Conservation (phyloP, 2,329 filamentous ascomycete species). For the Sporothrix dimorphospora region DNA sequence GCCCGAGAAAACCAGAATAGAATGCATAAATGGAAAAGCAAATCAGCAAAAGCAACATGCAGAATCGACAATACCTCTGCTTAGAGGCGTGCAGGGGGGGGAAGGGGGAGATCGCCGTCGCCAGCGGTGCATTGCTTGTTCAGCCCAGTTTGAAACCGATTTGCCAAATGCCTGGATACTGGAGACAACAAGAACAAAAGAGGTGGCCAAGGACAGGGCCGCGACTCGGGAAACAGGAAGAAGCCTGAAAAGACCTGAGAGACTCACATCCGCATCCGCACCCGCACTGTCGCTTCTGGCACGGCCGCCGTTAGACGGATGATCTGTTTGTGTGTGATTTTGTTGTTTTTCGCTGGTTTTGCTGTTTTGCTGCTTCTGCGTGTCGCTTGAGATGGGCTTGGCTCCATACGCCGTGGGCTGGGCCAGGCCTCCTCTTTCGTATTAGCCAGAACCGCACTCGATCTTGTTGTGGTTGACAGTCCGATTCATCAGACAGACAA, state of each 20-base stretch:
- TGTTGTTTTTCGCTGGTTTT: background rate
- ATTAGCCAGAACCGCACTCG: slow-evolving; percentile 24
- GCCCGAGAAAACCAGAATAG: background rate
- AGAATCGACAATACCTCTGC: background rate
- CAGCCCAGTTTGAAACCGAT: slow-evolving; percentile 31
- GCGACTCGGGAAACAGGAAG: background rate
- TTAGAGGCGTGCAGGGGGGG: slow-evolving; percentile 2
- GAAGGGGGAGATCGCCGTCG: slow-evolving; percentile 13
- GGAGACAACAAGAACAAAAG: slow-evolving; percentile 19
- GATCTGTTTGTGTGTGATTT: background rate
- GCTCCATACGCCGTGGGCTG: background rate
- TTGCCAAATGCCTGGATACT: slow-evolving; percentile 31
- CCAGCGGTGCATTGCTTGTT: slow-evolving; percentile 26
- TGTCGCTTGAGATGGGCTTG: background rate
- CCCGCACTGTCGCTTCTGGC: slow-evolving; percentile 1
- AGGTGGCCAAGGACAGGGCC: background rate
- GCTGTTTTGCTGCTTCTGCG: background rate
- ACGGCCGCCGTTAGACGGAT: slow-evolving; percentile 9
- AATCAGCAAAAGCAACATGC: background rate
- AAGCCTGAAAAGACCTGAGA: background rate
- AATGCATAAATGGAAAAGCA: background rate
- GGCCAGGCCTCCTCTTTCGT: slow-evolving; percentile 17
- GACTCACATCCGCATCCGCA: slow-evolving; percentile 8
- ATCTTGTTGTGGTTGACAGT: slow-evolving; percentile 25
- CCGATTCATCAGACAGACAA: slow-evolving; percentile 26